A percentile compares a stretch with the other conserved stretches of the same genome.
These are phyloP conservation scores for Trichopus zeylanicus DNA, from an alignment of 116 monocot species.

Conservation along the genomic window DNA sequence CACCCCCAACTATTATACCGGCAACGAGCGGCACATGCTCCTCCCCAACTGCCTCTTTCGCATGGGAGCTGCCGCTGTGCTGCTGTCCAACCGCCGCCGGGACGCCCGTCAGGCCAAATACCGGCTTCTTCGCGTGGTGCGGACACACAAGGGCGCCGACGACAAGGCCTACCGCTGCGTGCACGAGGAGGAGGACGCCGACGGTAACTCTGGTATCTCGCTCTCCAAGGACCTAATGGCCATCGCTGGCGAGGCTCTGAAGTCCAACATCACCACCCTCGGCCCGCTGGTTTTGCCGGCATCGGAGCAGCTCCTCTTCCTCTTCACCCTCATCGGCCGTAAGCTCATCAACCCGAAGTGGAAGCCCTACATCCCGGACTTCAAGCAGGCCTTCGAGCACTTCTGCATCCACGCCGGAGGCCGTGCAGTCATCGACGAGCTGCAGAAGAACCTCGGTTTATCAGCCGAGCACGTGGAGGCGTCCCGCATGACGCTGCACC, in stretches of 20 bases:
- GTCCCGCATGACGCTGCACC: conserved; percentile 48
- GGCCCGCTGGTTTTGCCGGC: conserved; percentile 25
- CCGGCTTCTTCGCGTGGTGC: conserved; percentile 33
- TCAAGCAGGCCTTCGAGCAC: conserved; percentile 71
- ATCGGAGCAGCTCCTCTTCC: conserved; percentile 26
- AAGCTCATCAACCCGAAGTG: conserved; percentile 14
- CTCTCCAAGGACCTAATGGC: conserved; percentile 28
- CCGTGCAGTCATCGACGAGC: conserved; percentile 65
- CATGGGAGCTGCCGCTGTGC: conserved; percentile 30
- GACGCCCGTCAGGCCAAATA: conserved; percentile 31
- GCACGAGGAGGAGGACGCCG: conserved; percentile 13
- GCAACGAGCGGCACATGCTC: conserved; percentile 18
- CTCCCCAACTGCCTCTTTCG: conserved; percentile 31
- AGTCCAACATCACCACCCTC: conserved; percentile 27
- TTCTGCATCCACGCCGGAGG: conserved; percentile 81
- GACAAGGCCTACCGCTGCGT: conserved; percentile 29
- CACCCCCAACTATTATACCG: conserved; percentile 23
- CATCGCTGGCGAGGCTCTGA: conserved; percentile 23
- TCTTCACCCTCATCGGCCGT: conserved; percentile 6
- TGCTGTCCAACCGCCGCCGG: conserved; percentile 38
- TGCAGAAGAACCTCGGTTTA: conserved; percentile 42
- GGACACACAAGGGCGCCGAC: conserved; percentile 45
- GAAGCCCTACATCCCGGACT: conserved; percentile 48
- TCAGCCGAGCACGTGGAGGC: conserved; percentile 44
- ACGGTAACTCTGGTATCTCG: conserved; percentile 5